Conservation (phyloP, 2,329 filamentous ascomycete genomes). For the Epichloe gansuensis region DNA sequence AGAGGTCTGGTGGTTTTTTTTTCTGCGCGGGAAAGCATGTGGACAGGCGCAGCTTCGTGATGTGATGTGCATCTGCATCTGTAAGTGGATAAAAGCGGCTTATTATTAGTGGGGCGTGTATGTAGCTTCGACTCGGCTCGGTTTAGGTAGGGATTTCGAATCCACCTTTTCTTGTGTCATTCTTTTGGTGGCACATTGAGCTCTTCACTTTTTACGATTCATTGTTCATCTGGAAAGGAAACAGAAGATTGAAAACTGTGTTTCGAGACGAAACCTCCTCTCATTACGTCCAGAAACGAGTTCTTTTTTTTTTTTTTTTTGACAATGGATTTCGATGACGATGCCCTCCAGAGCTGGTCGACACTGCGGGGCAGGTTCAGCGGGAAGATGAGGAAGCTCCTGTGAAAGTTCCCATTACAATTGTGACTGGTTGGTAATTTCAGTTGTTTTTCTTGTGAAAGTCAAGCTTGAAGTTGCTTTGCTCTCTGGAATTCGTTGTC, state of each 20-base stretch:
- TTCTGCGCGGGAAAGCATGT: too few species aligned
- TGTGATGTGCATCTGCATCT: too few species aligned
- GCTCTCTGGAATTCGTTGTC: background rate
- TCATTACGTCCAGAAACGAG: background rate
- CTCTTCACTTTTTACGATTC: background rate
- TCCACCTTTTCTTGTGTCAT: background rate
- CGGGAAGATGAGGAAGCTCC: slow-evolving; percentile 33
- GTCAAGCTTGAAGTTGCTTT: background rate
- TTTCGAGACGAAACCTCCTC: background rate
- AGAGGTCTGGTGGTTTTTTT: background rate
- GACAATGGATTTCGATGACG: slow-evolving; percentile 52
- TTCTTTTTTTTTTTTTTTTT: background rate
- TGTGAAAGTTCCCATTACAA: slow-evolving; percentile 69
- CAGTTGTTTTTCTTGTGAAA: background rate
- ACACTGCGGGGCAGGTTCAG: slow-evolving; percentile 25
- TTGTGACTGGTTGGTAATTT: slow-evolving; percentile 54
- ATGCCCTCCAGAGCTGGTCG: slow-evolving; percentile 52
- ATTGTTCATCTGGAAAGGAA: background rate
- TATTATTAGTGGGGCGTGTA: slow-evolving; percentile 7
- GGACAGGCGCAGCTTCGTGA: too few species aligned
- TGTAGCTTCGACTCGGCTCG: background rate
- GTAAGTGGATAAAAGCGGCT: slow-evolving; percentile 5
- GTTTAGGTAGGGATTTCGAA: background rate
- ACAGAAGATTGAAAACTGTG: background rate
- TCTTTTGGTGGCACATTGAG: background rate